Evolutionary conservation across 2,329 filamentous ascomycete genomes (phyloP).

Genomic region (Phoma sp.): DNA sequence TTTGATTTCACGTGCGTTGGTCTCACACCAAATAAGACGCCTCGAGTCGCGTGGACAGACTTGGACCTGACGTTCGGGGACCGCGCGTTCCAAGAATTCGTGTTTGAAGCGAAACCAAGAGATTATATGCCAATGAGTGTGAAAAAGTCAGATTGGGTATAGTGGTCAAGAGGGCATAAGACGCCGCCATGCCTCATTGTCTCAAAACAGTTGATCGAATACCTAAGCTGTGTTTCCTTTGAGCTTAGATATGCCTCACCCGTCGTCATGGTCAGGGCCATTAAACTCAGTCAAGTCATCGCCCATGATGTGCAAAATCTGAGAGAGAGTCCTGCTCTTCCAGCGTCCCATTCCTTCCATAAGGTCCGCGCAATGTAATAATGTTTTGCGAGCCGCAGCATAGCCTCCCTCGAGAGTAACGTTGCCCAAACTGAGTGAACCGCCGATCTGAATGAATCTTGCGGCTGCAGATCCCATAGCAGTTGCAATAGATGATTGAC

Average conservation of each 20-base stretch:
- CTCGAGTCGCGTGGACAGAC: constrained; percentile 34
- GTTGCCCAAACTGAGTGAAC: constrained; percentile 57
- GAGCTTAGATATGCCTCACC: background rate
- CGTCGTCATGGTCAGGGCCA: constrained; percentile 13
- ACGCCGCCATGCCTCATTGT: background rate
- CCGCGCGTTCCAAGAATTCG: constrained; percentile 40
- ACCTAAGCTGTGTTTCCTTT: background rate
- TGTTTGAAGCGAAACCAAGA: constrained; percentile 42
- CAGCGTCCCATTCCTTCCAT: constrained; percentile 62
- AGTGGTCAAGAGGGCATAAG: background rate
- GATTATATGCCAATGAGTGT: constrained; percentile 45
- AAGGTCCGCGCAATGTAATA: constrained; percentile 61
- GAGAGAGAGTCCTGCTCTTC: constrained; percentile 59
- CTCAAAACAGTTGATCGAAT: background rate
- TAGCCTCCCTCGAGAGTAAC: constrained; percentile 59
- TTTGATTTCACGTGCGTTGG: constrained; percentile 56
- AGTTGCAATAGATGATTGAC: constrained; percentile 28
- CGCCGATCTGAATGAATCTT: constrained; percentile 59
- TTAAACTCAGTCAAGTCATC: constrained; percentile 54
- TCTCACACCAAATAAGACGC: constrained; percentile 37
- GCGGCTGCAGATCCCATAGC: constrained; percentile 45
- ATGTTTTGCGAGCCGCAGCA: constrained; percentile 58
- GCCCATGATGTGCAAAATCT: constrained; percentile 64
- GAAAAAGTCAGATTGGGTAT: constrained; percentile 25
- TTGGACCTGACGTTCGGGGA: constrained; percentile 42